Conservation (phyloP, 2,329 filamentous ascomycete species). For the Gyromitra esculenta region DNA sequence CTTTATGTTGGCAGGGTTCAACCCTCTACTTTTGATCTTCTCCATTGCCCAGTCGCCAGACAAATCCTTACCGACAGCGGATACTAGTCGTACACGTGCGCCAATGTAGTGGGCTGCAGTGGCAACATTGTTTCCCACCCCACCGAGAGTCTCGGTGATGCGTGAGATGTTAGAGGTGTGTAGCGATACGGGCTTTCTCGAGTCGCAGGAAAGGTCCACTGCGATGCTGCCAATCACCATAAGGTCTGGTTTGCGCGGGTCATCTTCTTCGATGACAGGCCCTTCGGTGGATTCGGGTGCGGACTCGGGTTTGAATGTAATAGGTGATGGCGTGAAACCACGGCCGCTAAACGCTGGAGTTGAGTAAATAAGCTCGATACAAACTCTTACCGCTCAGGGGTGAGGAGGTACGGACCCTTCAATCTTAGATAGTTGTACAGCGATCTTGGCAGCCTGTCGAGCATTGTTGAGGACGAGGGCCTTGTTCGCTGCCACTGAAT, state of each 20-base stretch:
- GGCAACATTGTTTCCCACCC: slow-evolving; percentile 92
- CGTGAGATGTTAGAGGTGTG: slow-evolving; percentile 87
- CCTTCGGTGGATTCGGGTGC: too few relatives aligned
- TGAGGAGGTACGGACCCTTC: slow-evolving; percentile 59
- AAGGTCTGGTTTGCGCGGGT: slow-evolving; percentile 67
- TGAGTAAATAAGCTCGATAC: slow-evolving; percentile 21
- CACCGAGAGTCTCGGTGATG: slow-evolving; percentile 85
- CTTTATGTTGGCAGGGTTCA: slow-evolving; percentile 73
- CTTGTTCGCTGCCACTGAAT: slow-evolving; percentile 78
- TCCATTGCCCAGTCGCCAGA: slow-evolving; percentile 78
- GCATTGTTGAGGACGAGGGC: slow-evolving; percentile 75
- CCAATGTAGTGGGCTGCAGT: slow-evolving; percentile 73
- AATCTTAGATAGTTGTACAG: slow-evolving; percentile 69
- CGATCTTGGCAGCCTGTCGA: slow-evolving; percentile 71
- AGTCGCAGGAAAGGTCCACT: slow-evolving; percentile 84
- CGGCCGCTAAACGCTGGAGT: slow-evolving; percentile 20
- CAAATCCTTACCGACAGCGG: slow-evolving; percentile 59
- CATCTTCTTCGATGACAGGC: background rate
- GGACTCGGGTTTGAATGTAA: slow-evolving; percentile 11
- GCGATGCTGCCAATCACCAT: slow-evolving; percentile 91
- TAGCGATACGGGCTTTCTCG: slow-evolving; percentile 59
- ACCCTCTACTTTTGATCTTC: slow-evolving; percentile 71
- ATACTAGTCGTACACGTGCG: slow-evolving; percentile 42
- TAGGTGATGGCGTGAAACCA: background rate
- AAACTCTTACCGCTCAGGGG: background rate